phyloP scores from a whole-genome alignment of 129 eudicot species.

The Lactuca sativa region DNA sequence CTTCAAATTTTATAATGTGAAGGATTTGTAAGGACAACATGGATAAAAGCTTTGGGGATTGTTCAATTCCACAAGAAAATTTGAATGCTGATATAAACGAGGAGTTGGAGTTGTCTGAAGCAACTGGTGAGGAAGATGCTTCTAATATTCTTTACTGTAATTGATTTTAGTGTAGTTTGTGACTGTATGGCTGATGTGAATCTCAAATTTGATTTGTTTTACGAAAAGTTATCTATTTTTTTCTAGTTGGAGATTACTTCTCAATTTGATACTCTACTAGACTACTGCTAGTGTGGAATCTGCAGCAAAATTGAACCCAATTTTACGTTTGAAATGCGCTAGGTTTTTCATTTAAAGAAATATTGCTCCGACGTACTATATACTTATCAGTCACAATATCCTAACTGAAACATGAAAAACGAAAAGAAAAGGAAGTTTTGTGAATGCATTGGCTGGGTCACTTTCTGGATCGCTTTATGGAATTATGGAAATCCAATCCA shows the following conservation, averaged over 20 bases:
- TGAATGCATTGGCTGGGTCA: not conserved
- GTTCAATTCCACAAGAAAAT: conserved; percentile 89
- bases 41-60: conserved; percentile 68
- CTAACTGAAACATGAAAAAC: no score
- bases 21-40: conserved; percentile 82
- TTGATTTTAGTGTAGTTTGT: conserved; percentile 4
- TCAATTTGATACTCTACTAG: not conserved
- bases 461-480: no score
- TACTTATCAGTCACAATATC: no score
- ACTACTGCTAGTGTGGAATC: not conserved
- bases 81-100: conserved; percentile 78
- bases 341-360: conserved; percentile 5
- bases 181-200: not conserved
- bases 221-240: not conserved
- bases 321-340: not conserved
- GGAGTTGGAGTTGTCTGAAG: conserved; percentile 88
- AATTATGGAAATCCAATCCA: no score
- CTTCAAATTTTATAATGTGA: no score
- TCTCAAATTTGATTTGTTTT: not conserved
- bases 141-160: conserved; percentile 15
- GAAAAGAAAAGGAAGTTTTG: no score
- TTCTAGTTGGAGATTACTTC: not conserved
- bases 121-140: conserved; percentile 70
- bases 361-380: not conserved
- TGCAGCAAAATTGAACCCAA: not conserved